These are phyloP conservation scores for Trametes hirsuta DNA, from an alignment of 1,284 basidiomycete species.

Conservation along the genomic window DNA sequence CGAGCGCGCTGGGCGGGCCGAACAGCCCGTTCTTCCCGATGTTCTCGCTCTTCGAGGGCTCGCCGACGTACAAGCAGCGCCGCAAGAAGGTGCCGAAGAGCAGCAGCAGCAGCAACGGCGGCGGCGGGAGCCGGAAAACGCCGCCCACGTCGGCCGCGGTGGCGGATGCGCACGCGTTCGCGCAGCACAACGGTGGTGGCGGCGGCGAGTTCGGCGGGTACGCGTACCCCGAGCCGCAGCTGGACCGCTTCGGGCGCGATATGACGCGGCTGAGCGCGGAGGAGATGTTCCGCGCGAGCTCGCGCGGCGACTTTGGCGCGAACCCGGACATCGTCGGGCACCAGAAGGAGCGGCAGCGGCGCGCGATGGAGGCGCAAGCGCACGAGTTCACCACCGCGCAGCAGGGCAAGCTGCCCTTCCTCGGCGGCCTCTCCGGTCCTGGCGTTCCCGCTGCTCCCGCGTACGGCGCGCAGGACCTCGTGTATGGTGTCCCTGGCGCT, in stretches of 20 bases:
- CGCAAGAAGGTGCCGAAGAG: slow-evolving; percentile 66
- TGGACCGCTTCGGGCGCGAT: slow-evolving; percentile 37
- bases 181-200: neutral
- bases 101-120: neutral
- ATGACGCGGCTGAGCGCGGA: slow-evolving; percentile 49
- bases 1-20: slow-evolving; percentile 30
- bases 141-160: slow-evolving; percentile 8
- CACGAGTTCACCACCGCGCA: neutral
- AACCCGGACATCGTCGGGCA: slow-evolving; percentile 35
- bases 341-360: slow-evolving; percentile 37
- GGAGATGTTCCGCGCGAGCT: slow-evolving; percentile 67
- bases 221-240: slow-evolving; percentile 30
- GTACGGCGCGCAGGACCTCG: slow-evolving; percentile 1
- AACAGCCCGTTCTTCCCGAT: slow-evolving; percentile 63
- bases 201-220: slow-evolving; percentile 6
- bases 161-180: slow-evolving; percentile 29
- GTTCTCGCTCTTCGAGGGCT: slow-evolving; percentile 81
- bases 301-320: slow-evolving; percentile 51
- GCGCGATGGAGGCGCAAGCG: slow-evolving; percentile 28
- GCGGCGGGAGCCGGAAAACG: slow-evolving; percentile 18
- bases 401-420: slow-evolving; percentile 12
- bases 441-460: slow-evolving; percentile 14
- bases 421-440: slow-evolving; percentile 19
- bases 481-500: neutral
- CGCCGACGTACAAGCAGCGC: slow-evolving; percentile 85